Conservation (phyloP, 2,329 filamentous ascomycete species). For the Daldinia sp. region DNA sequence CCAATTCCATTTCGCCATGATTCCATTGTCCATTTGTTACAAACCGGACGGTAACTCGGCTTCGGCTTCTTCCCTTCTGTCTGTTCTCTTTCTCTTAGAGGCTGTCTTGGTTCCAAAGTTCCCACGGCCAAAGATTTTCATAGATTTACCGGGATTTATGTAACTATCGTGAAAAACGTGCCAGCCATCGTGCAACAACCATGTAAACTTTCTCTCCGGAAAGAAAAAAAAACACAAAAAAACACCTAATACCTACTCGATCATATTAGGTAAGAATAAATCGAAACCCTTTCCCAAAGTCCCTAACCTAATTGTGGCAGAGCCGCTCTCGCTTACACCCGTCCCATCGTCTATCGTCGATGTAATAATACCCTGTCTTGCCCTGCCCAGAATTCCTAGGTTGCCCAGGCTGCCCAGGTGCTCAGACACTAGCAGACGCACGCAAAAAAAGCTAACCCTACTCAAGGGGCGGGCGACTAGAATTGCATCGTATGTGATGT, state of each 20-base stretch:
- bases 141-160: constrained; percentile 19
- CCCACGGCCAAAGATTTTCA: background rate
- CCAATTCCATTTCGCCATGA: constrained; percentile 9
- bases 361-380: background rate
- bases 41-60: constrained; percentile 1
- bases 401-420: too few relatives aligned
- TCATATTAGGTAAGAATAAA: background rate
- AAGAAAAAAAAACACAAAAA: too few relatives aligned
- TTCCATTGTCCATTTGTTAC: background rate
- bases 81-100: background rate
- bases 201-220: too few relatives aligned
- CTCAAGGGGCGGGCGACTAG: background rate
- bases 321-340: constrained; percentile 5
- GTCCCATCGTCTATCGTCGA: background rate
- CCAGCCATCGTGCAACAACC: background rate
- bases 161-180: constrained; percentile 10
- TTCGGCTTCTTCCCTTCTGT: background rate
- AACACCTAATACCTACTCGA: too few relatives aligned
- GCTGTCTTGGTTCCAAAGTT: background rate
- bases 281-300: background rate
- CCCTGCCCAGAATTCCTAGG: too few relatives aligned
- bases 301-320: constrained; percentile 25
- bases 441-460: background rate
- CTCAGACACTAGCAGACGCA: background rate
- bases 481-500: background rate